Percentiles rank a stretch among this genome's conserved stretches.
phyloP scores from a whole-genome alignment of 2,329 filamentous ascomycete species.

The Cladosporium sp. region DNA sequence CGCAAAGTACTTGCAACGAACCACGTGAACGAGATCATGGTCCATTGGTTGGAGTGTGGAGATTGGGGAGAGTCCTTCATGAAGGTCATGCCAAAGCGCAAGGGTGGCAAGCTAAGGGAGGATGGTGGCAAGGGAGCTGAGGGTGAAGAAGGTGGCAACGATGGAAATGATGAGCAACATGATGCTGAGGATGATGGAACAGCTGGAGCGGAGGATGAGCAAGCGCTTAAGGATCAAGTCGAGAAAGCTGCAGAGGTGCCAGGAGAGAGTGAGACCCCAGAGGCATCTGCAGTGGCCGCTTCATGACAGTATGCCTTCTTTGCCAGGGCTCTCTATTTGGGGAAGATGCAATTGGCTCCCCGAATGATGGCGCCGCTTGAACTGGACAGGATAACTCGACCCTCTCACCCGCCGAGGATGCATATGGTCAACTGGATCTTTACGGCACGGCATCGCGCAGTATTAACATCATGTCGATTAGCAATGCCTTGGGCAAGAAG shows the following conservation, averaged over 20 bases:
- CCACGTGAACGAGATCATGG: slow-evolving; percentile 95
- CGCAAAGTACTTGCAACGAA: slow-evolving; percentile 86
- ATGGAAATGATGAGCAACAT: slow-evolving; percentile 14
- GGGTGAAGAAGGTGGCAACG: slow-evolving; percentile 17
- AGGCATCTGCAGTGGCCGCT: neutral
- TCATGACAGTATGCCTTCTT: slow-evolving; percentile 1
- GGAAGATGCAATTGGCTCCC: too few species aligned
- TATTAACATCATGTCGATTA: too few species aligned
- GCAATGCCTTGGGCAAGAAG: too few species aligned
- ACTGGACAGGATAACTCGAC: too few species aligned
- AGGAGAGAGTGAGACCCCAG: neutral
- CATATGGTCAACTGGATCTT: too few species aligned
- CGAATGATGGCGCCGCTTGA: too few species aligned
- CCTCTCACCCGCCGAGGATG: too few species aligned
- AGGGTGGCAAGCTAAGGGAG: slow-evolving; percentile 65
- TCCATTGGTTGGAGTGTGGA: slow-evolving; percentile 81
- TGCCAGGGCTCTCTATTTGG: neutral
- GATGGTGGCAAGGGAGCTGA: slow-evolving; percentile 15
- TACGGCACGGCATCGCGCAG: too few species aligned
- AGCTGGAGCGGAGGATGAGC: slow-evolving; percentile 15
- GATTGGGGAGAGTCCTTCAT: slow-evolving; percentile 91
- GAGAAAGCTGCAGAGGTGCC: slow-evolving; percentile 4
- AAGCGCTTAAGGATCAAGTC: slow-evolving; percentile 4
- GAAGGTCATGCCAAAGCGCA: slow-evolving; percentile 82
- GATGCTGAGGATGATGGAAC: slow-evolving; percentile 13